Percentiles rank a stretch among this genome's conserved stretches.
phyloP scores from a whole-genome alignment of 257 asterid genomes.

The Leptodermis oblonga region DNA sequence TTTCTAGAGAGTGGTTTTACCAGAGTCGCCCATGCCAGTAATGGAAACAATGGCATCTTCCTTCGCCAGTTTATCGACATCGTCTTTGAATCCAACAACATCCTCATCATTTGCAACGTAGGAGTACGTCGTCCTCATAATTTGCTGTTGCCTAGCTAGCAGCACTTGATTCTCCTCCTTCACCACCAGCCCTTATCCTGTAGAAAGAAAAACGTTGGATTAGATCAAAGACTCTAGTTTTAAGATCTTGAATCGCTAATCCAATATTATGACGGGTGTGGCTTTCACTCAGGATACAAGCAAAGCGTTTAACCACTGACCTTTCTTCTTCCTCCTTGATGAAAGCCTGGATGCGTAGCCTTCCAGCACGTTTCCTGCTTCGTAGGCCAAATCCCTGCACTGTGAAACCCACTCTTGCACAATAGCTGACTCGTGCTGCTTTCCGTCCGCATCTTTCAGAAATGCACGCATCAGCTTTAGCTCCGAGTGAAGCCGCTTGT shows the following conservation, averaged over 20 bases:
- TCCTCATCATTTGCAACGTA: slow-evolving; percentile 1
- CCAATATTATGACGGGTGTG: too few relatives aligned
- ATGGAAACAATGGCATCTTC: neutral
- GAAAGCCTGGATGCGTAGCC: neutral
- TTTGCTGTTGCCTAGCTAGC: neutral
- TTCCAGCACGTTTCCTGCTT: slow-evolving; percentile 5
- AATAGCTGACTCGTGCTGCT: neutral
- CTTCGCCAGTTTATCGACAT: neutral
- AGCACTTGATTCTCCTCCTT: neutral
- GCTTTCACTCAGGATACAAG: too few relatives aligned
- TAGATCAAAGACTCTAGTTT: too few relatives aligned
- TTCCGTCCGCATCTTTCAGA: neutral
- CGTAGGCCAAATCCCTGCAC: neutral
- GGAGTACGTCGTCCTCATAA: neutral
- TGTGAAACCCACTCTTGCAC: neutral
- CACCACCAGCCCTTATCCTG: neutral
- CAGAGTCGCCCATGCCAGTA: too few relatives aligned
- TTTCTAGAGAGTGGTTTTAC: neutral
- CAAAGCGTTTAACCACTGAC: neutral
- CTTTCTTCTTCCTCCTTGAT: neutral
- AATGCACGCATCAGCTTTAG: neutral
- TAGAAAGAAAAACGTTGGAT: too few relatives aligned
- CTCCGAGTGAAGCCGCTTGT: neutral
- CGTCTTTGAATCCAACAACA: neutral
- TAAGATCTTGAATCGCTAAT: too few relatives aligned